Base-by-base conservation (phyloP, 306 rosid genomes). In the Aeschynomene evenia region DNA sequence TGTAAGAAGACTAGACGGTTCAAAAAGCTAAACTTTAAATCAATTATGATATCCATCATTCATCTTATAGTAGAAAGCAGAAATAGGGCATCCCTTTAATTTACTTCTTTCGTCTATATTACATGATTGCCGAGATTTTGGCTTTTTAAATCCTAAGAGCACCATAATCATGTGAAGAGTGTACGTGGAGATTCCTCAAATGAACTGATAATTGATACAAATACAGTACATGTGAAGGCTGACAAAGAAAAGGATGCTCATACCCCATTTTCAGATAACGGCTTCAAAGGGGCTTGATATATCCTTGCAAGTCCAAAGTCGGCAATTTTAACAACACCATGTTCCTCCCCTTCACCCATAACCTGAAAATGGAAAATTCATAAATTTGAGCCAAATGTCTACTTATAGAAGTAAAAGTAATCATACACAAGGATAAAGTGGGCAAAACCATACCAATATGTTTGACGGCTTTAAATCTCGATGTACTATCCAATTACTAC, bases 271-370 rank as follows among this genome's bases (percentile, higher is more conserved):
- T 78, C 82, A 49, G 70, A 82, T 73, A 93, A 75, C 26, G 97
- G 83, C 83, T 85, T 93, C 83, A 90, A 59, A 54, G 98, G 98
- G 59, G 94, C 96, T 78, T 88, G 98, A 77, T 88, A 93, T 85
- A 93, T 84, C 79, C 98, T 90, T 58, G 98, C 98, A 81, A 93
- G 98, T 78, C 98, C 98, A 82, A 93, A 93, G 85, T 93, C 98
- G 31, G 96, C 98, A 79, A 93, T 85, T 84, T 93, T 93, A 57
- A 93, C 85, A 77, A 90, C 81, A 34, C 98, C 98, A 22, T 82
- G 97, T 54, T 93, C 98, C 81, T 93, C 98, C 46, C 70, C 92
- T 1, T 93, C 98, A 15, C 98, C 98, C 97, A 88, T 93, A 76
- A 90, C 98, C 98, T 93, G 74, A 43, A 70, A 12, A 57, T 40